These are phyloP conservation scores for Pezicula carpinea DNA, from an alignment of 2,329 filamentous ascomycete species.

Conservation along the genomic window DNA sequence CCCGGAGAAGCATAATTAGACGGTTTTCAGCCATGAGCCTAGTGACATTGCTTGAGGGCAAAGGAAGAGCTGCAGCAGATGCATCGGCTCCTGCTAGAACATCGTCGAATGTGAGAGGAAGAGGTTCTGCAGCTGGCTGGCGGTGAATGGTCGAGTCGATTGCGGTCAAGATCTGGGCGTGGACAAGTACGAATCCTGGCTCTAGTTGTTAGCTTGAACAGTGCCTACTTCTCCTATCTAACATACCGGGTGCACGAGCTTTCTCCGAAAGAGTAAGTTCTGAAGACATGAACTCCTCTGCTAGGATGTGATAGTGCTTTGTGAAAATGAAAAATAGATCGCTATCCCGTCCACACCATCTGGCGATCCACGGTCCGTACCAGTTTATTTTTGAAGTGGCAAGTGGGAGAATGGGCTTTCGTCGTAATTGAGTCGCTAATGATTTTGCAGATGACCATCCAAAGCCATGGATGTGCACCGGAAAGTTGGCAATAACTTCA, in stretches of 20 bases:
- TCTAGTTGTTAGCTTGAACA: conserved; percentile 10
- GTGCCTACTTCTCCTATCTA: not conserved
- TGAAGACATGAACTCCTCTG: conserved; percentile 51
- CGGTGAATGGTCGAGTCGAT: conserved; percentile 66
- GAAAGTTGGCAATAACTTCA: conserved; percentile 31
- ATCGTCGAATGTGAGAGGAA: conserved; percentile 62
- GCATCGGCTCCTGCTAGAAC: conserved; percentile 56
- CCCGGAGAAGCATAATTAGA: conserved; percentile 63
- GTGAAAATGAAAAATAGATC: conserved; percentile 71
- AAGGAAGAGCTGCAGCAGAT: conserved; percentile 47
- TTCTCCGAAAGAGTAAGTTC: conserved; percentile 49
- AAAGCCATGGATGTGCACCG: conserved; percentile 49
- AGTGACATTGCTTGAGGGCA: conserved; percentile 54
- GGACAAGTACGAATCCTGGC: conserved; percentile 56
- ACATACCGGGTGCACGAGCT: conserved; percentile 48
- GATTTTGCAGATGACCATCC: conserved; percentile 55
- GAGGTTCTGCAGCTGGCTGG: conserved; percentile 42
- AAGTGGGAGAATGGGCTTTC: conserved; percentile 49
- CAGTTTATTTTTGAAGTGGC: conserved; percentile 58
- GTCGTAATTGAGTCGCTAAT: conserved; percentile 49
- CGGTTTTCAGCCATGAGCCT: conserved; percentile 68
- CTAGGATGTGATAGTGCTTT: conserved; percentile 65
- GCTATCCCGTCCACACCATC: conserved; percentile 69
- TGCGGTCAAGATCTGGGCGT: conserved; percentile 63
- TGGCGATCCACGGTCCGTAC: conserved; percentile 64